Evolutionary conservation across 805 yeast species (phyloP), one percentile per base, ranked within the genome.

Genomic region (Saccharomycopsis malanga): DNA sequence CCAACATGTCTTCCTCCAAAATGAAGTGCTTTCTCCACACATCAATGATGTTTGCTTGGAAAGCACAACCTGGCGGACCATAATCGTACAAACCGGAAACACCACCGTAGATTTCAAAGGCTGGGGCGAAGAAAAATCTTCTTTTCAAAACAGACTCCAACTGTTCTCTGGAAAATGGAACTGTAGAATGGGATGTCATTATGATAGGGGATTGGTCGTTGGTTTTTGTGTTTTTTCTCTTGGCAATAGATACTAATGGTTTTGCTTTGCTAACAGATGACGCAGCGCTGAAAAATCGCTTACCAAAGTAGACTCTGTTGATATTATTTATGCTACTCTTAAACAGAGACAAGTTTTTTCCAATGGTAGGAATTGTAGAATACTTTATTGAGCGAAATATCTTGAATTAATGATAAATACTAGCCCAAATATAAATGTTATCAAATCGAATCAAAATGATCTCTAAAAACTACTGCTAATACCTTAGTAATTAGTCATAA

Each of bases 21-120:
- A 93, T 81, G 65, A 93, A 93, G 69, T 93, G 99, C 67, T 89
- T 91, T 73, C 98, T 84, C 98, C 98, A 93, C 42, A 78, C 75
- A 62, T 94, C 99, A 53, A 93, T 73, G 53, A 93, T 76, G 66
- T 93, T 91, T 60, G 97, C 95, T 73, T 91, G 98, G 69, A 93
- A 78, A 10, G 98, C 94, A 72, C 98, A 91, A 54, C 98, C 98
- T 65, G 98, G 97, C 54, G 99, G 99, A 71, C 99, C 99, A 64
- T 89, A 93, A 66, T 93, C 99, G 66, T 87, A 93, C 50, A 93
- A 74, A 56, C 99, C 99, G 42, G 96, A 86, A 39, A 93, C 98
- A 66, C 98, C 98, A 57, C 98, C 98, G 66, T 93, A 93, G 54
- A 91, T 79, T 64, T 93, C 98, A 61, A 93, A 93, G 30, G 98